A percentile compares a stretch with the other conserved stretches of the same genome.
These are phyloP conservation scores for Nepenthes gracilis DNA, from an alignment of 148 eudicot species.

Conservation along the genomic window DNA sequence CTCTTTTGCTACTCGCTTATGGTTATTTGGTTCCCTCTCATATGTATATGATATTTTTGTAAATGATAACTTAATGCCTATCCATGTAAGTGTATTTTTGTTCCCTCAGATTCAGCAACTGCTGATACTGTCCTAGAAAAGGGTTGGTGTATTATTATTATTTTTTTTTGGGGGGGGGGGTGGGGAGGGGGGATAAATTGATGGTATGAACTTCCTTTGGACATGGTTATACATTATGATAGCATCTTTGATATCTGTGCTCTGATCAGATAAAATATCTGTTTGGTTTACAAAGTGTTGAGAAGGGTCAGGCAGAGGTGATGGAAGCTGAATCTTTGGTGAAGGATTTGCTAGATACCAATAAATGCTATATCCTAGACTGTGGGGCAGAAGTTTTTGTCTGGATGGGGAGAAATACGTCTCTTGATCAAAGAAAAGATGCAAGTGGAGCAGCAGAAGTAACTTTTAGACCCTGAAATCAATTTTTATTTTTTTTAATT, in stretches of 20 bases:
- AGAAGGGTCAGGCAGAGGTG: constrained; percentile 58
- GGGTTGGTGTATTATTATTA: no score
- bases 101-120: no score
- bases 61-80: background rate
- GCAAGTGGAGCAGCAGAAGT: constrained; percentile 82
- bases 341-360: constrained; percentile 57
- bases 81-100: no score
- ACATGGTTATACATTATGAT: no score
- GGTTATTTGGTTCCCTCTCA: background rate
- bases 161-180: no score
- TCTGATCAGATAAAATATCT: background rate
- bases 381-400: constrained; percentile 72
- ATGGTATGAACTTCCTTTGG: no score
- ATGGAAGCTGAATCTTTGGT: constrained; percentile 49
- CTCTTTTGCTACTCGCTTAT: background rate
- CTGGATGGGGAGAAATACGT: constrained; percentile 84
- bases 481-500: background rate
- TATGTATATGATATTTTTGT: background rate
- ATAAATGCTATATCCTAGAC: constrained; percentile 73
- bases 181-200: no score
- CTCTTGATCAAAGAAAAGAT: constrained; percentile 65
- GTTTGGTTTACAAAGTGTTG: constrained; percentile 36
- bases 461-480: constrained; percentile 3
- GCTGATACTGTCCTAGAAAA: no score
- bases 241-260: no score